Conservation (phyloP, 208 protist species). For the Leishmania martiniquensis region DNA sequence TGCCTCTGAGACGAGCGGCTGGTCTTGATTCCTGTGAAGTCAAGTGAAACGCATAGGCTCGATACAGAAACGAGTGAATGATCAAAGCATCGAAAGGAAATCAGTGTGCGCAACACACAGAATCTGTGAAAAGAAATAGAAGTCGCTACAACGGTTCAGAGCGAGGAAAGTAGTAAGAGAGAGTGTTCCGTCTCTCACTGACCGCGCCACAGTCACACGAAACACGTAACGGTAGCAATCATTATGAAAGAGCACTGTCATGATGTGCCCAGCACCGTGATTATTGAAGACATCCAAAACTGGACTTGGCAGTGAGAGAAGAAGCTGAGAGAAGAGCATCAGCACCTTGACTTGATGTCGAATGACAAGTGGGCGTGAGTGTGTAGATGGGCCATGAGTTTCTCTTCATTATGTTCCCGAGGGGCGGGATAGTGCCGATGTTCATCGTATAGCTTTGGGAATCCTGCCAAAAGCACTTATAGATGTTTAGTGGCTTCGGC, state of each 20-base stretch:
- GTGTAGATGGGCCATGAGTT: too few relatives aligned
- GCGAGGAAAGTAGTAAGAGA: neutral
- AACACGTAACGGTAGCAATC: neutral
- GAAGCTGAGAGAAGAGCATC: neutral
- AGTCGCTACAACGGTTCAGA: neutral
- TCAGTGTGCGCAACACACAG: too few relatives aligned
- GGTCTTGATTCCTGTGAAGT: too few relatives aligned
- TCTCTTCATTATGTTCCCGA: too few relatives aligned
- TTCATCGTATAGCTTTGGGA: too few relatives aligned
- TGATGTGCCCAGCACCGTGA: neutral
- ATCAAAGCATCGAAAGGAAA: neutral
- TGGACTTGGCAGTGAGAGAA: neutral
- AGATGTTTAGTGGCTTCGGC: slow-evolving; percentile 20
- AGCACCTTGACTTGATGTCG: neutral
- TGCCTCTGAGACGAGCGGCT: neutral
- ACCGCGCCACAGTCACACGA: neutral
- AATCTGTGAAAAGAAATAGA: neutral
- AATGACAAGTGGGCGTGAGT: neutral
- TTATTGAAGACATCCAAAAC: neutral
- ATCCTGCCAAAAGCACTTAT: slow-evolving; percentile 31
- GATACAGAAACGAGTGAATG: neutral
- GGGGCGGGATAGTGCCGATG: too few relatives aligned
- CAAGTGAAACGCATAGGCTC: neutral
- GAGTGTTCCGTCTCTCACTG: neutral
- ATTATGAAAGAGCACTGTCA: neutral